These are phyloP conservation scores for Calonectria pseudoreteaudii DNA, from an alignment of 2,329 filamentous ascomycete genomes.

Conservation along the genomic window DNA sequence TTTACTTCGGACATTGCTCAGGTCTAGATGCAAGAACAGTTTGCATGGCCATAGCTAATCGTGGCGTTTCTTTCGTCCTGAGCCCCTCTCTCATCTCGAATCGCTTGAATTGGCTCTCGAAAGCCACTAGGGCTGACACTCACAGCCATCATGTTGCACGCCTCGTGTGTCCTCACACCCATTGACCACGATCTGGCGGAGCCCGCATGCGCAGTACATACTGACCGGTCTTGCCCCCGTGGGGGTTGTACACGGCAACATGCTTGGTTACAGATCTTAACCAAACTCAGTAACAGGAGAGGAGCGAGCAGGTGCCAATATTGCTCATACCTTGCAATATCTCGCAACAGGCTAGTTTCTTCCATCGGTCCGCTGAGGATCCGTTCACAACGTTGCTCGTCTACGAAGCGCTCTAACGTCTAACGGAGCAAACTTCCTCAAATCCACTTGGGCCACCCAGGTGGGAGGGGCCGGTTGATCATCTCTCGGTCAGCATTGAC, in stretches of 20 bases:
- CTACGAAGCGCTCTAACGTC: background rate
- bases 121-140: constrained; percentile 22
- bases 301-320: background rate
- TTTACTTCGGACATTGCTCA: constrained; percentile 32
- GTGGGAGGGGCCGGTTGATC: constrained; percentile 25
- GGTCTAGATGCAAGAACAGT: constrained; percentile 26
- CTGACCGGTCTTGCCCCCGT: constrained; percentile 14
- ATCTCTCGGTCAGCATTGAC: constrained; percentile 19
- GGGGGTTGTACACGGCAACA: background rate
- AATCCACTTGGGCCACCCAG: constrained; percentile 15
- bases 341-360: constrained; percentile 4
- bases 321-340: background rate
- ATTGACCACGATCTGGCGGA: constrained; percentile 11
- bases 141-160: constrained; percentile 5
- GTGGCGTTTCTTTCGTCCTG: background rate
- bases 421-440: background rate
- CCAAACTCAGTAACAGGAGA: background rate
- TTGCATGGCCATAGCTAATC: constrained; percentile 4
- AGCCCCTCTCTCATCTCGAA: constrained; percentile 1
- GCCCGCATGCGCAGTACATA: constrained; percentile 16
- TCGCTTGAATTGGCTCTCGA: constrained; percentile 9
- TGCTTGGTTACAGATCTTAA: background rate
- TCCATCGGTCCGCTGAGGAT: constrained; percentile 8
- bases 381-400: constrained; percentile 10
- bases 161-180: constrained; percentile 4